Conservation (phyloP, 2,329 filamentous ascomycete species). For the Sporothrix curviconia region DNA sequence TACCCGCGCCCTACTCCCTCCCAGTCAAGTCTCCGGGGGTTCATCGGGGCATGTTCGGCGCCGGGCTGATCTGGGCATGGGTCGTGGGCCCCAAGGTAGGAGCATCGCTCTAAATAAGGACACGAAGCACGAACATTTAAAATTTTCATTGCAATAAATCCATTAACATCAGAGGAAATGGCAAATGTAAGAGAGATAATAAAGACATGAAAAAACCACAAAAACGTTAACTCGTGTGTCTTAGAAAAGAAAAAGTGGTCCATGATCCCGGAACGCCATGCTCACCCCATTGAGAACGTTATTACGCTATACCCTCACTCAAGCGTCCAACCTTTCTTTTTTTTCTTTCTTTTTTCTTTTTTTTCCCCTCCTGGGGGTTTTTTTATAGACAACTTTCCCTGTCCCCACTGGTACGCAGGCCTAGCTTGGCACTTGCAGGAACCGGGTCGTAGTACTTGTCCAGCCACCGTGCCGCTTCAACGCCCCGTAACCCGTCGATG, state of each 20-base stretch:
- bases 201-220: not conserved
- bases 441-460: constrained; percentile 49
- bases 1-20: too few relatives aligned
- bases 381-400: not conserved
- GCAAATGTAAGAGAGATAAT: not conserved
- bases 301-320: not conserved
- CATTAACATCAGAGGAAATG: too few relatives aligned
- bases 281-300: not conserved
- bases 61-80: too few relatives aligned
- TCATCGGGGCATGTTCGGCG: too few relatives aligned
- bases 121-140: too few relatives aligned
- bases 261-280: not conserved
- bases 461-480: constrained; percentile 48
- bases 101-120: too few relatives aligned
- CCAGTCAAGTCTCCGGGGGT: too few relatives aligned
- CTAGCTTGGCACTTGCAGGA: constrained; percentile 42
- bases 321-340: not conserved
- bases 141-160: too few relatives aligned
- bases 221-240: not conserved
- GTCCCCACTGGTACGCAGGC: not conserved
- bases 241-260: not conserved
- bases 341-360: not conserved
- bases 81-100: too few relatives aligned
- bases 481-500: constrained; percentile 43
- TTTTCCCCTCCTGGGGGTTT: not conserved